phyloP scores from a whole-genome alignment of 2,329 filamentous ascomycete species.

The Paraconiothyrium brasiliense region DNA sequence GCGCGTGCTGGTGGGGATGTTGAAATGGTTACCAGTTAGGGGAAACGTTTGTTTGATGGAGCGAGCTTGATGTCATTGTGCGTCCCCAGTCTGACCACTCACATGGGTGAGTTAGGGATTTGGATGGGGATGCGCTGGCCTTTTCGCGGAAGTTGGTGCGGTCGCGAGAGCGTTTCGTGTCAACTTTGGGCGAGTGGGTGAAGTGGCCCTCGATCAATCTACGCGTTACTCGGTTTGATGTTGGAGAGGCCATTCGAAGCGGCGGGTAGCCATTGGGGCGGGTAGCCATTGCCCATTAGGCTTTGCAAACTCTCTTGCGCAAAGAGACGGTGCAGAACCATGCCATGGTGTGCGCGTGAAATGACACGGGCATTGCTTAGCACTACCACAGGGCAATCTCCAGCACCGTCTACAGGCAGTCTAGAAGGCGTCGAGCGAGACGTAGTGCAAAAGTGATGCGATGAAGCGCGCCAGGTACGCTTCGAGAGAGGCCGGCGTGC shows the following conservation, averaged over 20 bases:
- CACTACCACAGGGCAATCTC: neutral
- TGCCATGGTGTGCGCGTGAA: neutral
- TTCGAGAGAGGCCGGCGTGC: conserved; percentile 3
- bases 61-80: conserved; percentile 13
- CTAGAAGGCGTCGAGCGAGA: conserved; percentile 11
- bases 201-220: neutral
- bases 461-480: too few species aligned
- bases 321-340: neutral
- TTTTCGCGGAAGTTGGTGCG: too few species aligned
- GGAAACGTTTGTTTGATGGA: neutral
- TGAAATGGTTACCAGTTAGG: neutral
- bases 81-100: neutral
- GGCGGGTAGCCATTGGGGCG: too few species aligned
- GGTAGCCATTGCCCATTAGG: too few species aligned
- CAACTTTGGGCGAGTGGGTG: conserved; percentile 4
- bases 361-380: neutral
- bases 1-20: neutral
- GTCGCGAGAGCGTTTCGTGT: conserved; percentile 8
- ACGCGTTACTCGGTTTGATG: neutral
- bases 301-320: neutral
- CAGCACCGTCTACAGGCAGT: neutral
- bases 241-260: neutral
- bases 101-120: neutral
- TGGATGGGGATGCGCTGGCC: conserved; percentile 3
- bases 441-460: conserved; percentile 10